A percentile compares a stretch with the other conserved stretches of the same genome.
These are phyloP conservation scores for Neonectria neomacrospora DNA, from an alignment of 2,329 filamentous ascomycete species.

Conservation along the genomic window DNA sequence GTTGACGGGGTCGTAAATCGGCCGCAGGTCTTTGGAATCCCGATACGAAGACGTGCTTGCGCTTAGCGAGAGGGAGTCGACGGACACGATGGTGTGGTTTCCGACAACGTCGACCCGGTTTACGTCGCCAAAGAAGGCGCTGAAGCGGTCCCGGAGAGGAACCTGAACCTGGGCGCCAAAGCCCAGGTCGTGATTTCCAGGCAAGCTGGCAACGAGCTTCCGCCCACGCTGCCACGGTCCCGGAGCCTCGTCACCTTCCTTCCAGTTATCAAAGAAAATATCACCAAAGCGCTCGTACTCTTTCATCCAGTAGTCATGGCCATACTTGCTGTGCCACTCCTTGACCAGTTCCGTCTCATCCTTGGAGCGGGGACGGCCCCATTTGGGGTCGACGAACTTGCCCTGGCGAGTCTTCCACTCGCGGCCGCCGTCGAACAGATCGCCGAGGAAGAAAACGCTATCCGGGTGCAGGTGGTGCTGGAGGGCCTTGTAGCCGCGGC, in stretches of 20 bases:
- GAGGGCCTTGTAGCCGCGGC: conserved; percentile 81
- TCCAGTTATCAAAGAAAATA: conserved; percentile 82
- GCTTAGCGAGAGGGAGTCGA: conserved; percentile 89
- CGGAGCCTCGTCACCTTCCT: conserved; percentile 64
- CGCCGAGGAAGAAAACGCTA: conserved; percentile 89
- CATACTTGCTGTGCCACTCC: conserved; percentile 79
- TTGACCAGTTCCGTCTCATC: conserved; percentile 67
- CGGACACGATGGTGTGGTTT: conserved; percentile 94
- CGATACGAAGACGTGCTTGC: conserved; percentile 69
- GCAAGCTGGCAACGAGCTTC: conserved; percentile 85
- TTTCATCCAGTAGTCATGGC: conserved; percentile 82
- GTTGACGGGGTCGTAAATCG: conserved; percentile 80
- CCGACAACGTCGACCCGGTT: conserved; percentile 92
- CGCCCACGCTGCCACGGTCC: conserved; percentile 72
- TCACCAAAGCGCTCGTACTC: conserved; percentile 89
- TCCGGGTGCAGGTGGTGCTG: conserved; percentile 83
- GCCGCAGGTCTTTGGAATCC: conserved; percentile 61
- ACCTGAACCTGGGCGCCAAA: conserved; percentile 88
- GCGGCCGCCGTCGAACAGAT: conserved; percentile 93
- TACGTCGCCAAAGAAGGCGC: conserved; percentile 88
- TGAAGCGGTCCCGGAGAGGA: conserved; percentile 83
- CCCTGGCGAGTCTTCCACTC: conserved; percentile 86
- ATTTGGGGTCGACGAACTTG: conserved; percentile 67
- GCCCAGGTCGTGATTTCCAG: conserved; percentile 94
- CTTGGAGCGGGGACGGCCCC: conserved; percentile 63